These are phyloP conservation scores for Artemisia tridentata DNA, from an alignment of 129 eudicot genomes.

Conservation along the genomic window DNA sequence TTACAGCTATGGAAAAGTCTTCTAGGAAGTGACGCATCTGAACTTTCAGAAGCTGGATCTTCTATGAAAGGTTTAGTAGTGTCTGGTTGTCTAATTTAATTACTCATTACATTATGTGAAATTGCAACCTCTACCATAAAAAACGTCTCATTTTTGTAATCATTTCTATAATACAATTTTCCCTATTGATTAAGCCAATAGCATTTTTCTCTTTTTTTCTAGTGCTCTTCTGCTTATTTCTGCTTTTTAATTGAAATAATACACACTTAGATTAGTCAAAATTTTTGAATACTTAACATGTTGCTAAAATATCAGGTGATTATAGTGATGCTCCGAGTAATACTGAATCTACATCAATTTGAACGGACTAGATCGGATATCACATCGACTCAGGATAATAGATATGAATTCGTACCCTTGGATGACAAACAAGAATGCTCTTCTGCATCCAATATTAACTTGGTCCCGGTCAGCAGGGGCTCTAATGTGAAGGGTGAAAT, in stretches of 20 bases:
- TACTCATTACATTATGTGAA: not conserved
- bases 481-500: slow-evolving; percentile 34
- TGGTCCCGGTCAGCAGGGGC: slow-evolving; percentile 22
- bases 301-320: slow-evolving; percentile 54
- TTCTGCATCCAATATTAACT: slow-evolving; percentile 48
- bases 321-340: slow-evolving; percentile 57
- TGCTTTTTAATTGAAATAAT: too few species aligned
- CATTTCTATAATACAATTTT: not conserved
- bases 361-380: slow-evolving; percentile 55
- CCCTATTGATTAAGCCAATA: too few species aligned
- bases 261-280: too few species aligned
- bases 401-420: slow-evolving; percentile 57
- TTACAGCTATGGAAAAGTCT: slow-evolving; percentile 81
- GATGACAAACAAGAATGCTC: slow-evolving; percentile 82
- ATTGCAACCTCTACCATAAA: not conserved
- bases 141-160: not conserved
- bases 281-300: not conserved
- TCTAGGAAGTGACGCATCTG: slow-evolving; percentile 57
- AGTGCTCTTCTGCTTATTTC: too few species aligned
- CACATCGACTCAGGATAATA: slow-evolving; percentile 51
- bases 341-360: slow-evolving; percentile 43
- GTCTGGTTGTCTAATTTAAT: slow-evolving; percentile 16
- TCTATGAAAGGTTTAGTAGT: slow-evolving; percentile 63
- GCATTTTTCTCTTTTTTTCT: not conserved
- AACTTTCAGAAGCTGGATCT: slow-evolving; percentile 81